Conservation (phyloP, 2,329 filamentous ascomycete genomes). For the Calonectria pauciramosa region DNA sequence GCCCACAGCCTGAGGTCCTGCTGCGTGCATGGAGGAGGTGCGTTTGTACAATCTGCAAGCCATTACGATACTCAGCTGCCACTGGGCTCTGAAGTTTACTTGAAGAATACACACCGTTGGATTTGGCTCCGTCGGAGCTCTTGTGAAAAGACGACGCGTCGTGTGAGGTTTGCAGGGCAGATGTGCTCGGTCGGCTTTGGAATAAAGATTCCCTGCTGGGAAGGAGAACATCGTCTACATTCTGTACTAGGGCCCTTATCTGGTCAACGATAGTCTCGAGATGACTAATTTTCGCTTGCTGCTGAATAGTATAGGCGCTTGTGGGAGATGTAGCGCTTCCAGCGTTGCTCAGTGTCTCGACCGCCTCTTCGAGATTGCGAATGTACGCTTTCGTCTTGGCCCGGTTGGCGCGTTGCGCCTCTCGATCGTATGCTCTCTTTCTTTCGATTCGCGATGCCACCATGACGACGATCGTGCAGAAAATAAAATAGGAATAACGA, state of each 20-base stretch:
- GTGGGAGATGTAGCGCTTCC: background rate
- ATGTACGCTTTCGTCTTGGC: background rate
- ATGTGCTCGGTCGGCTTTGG: background rate
- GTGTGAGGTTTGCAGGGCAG: background rate
- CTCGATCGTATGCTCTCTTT: background rate
- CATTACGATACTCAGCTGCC: background rate
- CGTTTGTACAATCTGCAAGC: background rate
- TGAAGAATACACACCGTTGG: background rate
- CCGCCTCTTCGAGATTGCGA: background rate
- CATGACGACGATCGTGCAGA: background rate
- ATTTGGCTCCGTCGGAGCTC: background rate
- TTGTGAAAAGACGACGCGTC: background rate
- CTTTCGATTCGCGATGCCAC: background rate
- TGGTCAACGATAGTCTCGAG: background rate
- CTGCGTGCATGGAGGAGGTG: background rate
- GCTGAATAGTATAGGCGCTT: background rate
- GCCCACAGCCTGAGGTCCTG: background rate
- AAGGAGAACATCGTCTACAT: background rate
- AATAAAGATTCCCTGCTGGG: background rate
- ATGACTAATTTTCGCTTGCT: background rate
- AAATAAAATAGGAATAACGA: background rate
- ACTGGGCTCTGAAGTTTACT: background rate
- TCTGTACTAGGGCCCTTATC: background rate
- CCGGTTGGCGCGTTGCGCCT: background rate
- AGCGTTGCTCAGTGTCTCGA: background rate